Conservation (phyloP, 495 filamentous ascomycete species). For the Aspergillus affinis region DNA sequence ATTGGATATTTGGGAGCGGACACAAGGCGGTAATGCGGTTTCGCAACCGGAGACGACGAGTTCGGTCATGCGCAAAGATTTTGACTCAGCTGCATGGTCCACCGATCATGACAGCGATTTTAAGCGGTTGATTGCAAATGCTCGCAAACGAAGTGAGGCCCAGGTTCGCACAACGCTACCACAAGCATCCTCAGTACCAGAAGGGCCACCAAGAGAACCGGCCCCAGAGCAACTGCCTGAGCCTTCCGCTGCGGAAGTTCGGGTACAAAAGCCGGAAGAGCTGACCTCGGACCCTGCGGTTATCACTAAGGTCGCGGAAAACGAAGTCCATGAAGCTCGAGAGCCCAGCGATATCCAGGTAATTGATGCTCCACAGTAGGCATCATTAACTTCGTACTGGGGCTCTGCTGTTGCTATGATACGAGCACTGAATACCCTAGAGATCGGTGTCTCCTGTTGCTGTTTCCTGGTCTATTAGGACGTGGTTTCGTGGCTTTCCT, state of each 20-base stretch:
- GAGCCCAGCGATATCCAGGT: conserved; percentile 10
- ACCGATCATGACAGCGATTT: conserved; percentile 70
- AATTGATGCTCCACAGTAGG: not conserved
- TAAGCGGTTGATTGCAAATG: conserved; percentile 70
- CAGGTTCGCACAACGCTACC: conserved; percentile 33
- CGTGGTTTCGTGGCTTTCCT: conserved; percentile 33
- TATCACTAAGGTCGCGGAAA: not conserved
- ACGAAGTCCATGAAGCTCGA: conserved; percentile 2
- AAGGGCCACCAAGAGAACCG: conserved; percentile 8
- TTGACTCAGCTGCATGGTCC: conserved; percentile 77
- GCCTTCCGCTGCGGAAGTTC: not conserved
- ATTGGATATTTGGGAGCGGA: conserved; percentile 80
- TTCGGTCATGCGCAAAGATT: conserved; percentile 73
- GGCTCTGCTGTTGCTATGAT: not conserved
- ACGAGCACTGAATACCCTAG: not conserved
- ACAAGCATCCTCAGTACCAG: conserved; percentile 11
- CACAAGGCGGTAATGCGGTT: conserved; percentile 50
- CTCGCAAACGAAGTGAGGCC: conserved; percentile 47
- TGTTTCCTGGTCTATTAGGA: conserved; percentile 10
- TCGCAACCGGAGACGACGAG: conserved; percentile 27
- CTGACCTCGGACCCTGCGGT: conserved; percentile 8
- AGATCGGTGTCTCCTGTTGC: not conserved
- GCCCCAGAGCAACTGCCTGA: not conserved
- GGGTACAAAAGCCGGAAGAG: conserved; percentile 1
- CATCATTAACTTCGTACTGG: not conserved